Evolutionary conservation across 2,329 filamentous ascomycete genomes (phyloP).

Genomic region (Neofusicoccum sp.): DNA sequence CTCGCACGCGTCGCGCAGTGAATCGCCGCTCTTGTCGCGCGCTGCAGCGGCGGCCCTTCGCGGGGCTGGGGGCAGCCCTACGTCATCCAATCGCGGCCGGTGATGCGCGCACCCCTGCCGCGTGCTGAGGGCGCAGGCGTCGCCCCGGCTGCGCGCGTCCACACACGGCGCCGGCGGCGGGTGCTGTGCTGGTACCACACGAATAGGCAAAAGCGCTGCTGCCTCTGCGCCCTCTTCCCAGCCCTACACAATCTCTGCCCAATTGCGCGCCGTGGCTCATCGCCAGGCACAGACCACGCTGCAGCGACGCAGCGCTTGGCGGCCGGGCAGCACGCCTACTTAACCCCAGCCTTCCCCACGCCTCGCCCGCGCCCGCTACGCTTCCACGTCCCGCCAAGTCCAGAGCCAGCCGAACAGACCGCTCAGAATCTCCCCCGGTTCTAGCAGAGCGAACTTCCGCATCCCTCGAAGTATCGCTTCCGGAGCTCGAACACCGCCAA

Average conservation of each 20-base stretch:
- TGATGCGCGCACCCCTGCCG: slow-evolving; percentile 1
- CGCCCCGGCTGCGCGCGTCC: background rate
- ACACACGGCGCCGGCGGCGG: background rate
- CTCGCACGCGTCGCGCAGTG: slow-evolving; percentile 1
- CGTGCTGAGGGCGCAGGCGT: background rate
- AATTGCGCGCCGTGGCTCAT: background rate
- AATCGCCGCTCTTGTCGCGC: background rate
- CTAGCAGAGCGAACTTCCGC: slow-evolving; percentile 5
- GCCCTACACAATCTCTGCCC: background rate
- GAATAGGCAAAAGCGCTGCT: slow-evolving; percentile 11
- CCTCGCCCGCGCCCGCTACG: background rate
- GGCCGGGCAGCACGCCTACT: slow-evolving; percentile 3
- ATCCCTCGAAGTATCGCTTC: slow-evolving; percentile 5
- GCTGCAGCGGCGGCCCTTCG: background rate
- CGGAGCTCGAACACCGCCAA: slow-evolving; percentile 2
- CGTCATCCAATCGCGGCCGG: slow-evolving; percentile 1
- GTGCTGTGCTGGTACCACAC: slow-evolving; percentile 1
- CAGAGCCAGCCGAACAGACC: slow-evolving; percentile 1
- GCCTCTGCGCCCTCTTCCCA: background rate
- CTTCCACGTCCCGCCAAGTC: slow-evolving; percentile 10
- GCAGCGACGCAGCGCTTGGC: background rate
- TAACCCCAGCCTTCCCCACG: background rate
- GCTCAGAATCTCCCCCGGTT: slow-evolving; percentile 1
- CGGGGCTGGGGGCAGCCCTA: slow-evolving; percentile 7
- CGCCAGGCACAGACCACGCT: background rate